phyloP scores from a whole-genome alignment of 108 stramenopile species.

The Cyclotella cryptica region DNA sequence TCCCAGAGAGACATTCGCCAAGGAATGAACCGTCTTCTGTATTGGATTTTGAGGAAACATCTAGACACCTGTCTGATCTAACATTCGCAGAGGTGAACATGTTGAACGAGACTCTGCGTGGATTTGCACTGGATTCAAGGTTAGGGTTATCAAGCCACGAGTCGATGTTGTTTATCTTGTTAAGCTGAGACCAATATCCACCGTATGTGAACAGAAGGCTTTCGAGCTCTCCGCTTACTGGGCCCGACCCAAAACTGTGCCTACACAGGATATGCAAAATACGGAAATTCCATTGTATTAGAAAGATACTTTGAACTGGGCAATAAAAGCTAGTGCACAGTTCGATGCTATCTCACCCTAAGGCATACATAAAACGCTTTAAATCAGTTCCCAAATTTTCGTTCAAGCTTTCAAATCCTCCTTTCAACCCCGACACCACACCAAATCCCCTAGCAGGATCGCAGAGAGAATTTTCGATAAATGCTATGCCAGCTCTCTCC shows the following conservation, averaged over 20 bases:
- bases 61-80: background rate
- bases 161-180: background rate
- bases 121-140: background rate
- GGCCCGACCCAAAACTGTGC: slow-evolving; percentile 4
- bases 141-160: background rate
- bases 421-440: slow-evolving; percentile 1
- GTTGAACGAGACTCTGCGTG: background rate
- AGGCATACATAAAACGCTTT: slow-evolving; percentile 5
- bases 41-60: background rate
- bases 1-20: slow-evolving; percentile 4
- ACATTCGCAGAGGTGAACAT: background rate
- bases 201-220: slow-evolving; percentile 5
- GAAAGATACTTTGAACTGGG: background rate
- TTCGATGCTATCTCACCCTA: background rate
- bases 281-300: background rate
- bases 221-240: slow-evolving; percentile 5
- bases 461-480: background rate
- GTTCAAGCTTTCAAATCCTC: slow-evolving; percentile 4
- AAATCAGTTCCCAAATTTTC: slow-evolving; percentile 16
- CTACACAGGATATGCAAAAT: background rate
- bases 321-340: background rate
- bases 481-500: background rate
- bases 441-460: background rate
- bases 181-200: background rate
- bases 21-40: background rate